Base-by-base conservation (phyloP, 768 basidiomycete species). In the Dioszegia crocea region DNA sequence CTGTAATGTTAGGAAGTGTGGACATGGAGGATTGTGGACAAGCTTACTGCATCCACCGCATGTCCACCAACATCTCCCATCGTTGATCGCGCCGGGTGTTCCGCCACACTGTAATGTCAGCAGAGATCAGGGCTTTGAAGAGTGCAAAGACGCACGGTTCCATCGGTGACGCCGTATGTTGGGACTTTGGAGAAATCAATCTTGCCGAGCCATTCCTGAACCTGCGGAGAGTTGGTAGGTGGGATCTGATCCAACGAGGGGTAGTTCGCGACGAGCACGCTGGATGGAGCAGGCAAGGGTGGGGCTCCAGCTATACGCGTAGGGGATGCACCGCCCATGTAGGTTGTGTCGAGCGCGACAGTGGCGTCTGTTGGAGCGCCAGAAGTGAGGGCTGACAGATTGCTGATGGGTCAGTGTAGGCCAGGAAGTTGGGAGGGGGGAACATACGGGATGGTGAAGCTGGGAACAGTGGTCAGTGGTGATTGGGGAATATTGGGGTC, bases 11-110 rank as follows among this genome's bases (percentile, higher is more conserved):
- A 33, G 33, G 8, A 6, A 33, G 33, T n/a, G n/a, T n/a, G n/a
- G n/a, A n/a, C n/a, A n/a, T n/a, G n/a, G n/a, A n/a, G n/a, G n/a
- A n/a, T n/a, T n/a, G n/a, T 9, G 38, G 23, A 54, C 40, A 19
- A 51, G 38, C n/a, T 23, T 50, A 66, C 64, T 84, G 78, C 88
- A 89, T 36, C 86, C 84, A 66, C 84, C 82, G 69, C 88, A 89
- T 11, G 87, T 86, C 87, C 86, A 89, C 88, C 88, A 89, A 77
- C 87, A 88, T 24, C 83, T 80, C 10, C 72, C 77, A 4, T 88
- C 85, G 8, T 79, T 76, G 31, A 80, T 80, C 9, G 83, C 85
- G 1, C 81, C 83, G 8, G 68, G 74, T 71, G 88, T 87, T 36
- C 82, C 80, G 1, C 83, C 72, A 70, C 88, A 90, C 51, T 53